A percentile compares a stretch with the other conserved stretches of the same genome.
These are phyloP conservation scores for Linum trigynum DNA, from an alignment of 345 rosid genomes.

Conservation along the genomic window DNA sequence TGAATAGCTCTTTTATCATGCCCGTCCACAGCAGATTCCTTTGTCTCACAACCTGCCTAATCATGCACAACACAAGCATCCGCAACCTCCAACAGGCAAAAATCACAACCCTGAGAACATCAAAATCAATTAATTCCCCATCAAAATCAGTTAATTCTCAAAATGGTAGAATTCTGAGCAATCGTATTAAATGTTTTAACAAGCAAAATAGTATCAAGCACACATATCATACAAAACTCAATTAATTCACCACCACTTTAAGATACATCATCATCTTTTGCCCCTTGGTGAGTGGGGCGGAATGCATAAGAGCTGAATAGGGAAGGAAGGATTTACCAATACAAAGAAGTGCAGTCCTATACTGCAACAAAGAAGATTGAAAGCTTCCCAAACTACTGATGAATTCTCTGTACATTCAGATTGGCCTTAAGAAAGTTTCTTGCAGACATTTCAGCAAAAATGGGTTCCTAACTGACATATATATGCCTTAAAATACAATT, in stretches of 20 bases:
- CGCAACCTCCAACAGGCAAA: too few species aligned
- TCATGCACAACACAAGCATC: too few species aligned
- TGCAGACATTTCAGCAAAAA: slow-evolving; percentile 6
- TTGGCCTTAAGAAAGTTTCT: slow-evolving; percentile 1
- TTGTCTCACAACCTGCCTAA: too few species aligned
- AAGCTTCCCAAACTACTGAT: slow-evolving; percentile 42
- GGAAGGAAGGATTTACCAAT: slow-evolving; percentile 37
- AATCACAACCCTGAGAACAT: too few species aligned
- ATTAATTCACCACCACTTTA: slow-evolving; percentile 80
- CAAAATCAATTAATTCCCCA: too few species aligned
- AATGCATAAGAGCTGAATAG: not conserved
- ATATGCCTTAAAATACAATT: not conserved
- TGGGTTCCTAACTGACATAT: not conserved
- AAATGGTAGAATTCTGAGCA: too few species aligned
- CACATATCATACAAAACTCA: slow-evolving; percentile 90
- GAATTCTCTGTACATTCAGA: slow-evolving; percentile 41
- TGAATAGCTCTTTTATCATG: too few species aligned
- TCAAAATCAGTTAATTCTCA: too few species aligned
- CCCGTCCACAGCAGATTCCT: too few species aligned
- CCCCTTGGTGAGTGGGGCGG: slow-evolving; percentile 38
- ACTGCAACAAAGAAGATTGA: slow-evolving; percentile 53
- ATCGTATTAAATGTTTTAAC: too few species aligned
- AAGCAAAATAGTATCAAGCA: too few species aligned
- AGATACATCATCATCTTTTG: slow-evolving; percentile 62
- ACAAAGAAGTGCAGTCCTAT: slow-evolving; percentile 44